Evolutionary conservation across 805 yeast species (phyloP).

Genomic region (Lipomyces mesembrius): DNA sequence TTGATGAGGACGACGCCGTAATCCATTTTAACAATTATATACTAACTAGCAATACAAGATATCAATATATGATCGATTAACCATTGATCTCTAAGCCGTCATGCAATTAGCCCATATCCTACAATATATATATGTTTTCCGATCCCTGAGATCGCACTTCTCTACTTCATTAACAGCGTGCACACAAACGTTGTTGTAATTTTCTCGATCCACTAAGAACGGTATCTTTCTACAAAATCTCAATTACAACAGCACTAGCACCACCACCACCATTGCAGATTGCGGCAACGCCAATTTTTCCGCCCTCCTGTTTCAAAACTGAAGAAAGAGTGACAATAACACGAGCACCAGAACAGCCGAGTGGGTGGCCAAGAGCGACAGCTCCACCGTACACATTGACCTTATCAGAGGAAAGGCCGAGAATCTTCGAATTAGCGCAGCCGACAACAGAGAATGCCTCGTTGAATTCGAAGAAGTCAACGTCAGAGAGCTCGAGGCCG

Average conservation of each 20-base stretch:
- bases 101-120: neutral
- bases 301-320: slow-evolving; percentile 81
- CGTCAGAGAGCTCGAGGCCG: slow-evolving; percentile 61
- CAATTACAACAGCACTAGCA: slow-evolving; percentile 85
- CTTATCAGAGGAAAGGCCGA: slow-evolving; percentile 52
- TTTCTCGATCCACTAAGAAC: neutral
- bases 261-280: slow-evolving; percentile 99
- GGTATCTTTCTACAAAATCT: slow-evolving; percentile 14
- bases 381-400: slow-evolving; percentile 96
- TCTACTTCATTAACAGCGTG: neutral
- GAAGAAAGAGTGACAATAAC: slow-evolving; percentile 83
- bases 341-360: slow-evolving; percentile 96
- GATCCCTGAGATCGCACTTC: neutral
- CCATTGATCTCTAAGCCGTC: neutral
- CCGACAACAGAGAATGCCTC: slow-evolving; percentile 99
- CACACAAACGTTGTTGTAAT: neutral
- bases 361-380: slow-evolving; percentile 94
- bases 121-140: neutral
- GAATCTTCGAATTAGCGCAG: slow-evolving; percentile 81
- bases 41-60: neutral
- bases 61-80: neutral
- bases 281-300: slow-evolving; percentile 91
- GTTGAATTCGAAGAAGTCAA: slow-evolving; percentile 93
- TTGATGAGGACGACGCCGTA: too few relatives aligned
- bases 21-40: neutral